Base-by-base conservation (phyloP, 768 basidiomycete species). In the Zangia roseola region DNA sequence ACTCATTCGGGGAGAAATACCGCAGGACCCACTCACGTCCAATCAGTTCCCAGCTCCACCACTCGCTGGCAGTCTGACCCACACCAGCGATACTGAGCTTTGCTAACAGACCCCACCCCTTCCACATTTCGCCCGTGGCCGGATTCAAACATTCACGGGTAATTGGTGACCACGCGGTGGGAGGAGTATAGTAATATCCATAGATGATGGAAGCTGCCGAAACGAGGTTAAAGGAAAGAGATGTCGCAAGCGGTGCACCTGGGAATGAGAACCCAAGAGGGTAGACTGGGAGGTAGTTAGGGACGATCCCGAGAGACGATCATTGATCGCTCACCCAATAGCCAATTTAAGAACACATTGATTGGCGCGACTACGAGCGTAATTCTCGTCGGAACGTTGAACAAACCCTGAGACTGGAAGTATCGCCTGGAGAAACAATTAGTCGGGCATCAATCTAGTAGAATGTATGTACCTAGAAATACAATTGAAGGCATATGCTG, bases 11-110 rank as follows among this genome's bases (percentile, higher is more conserved):
- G 14, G 40, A 17, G 39, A 16, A 30, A 37, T 0, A 14, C 1
- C 10, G 10, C 24, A 38, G 19, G 31, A 19, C n/a, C 30, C 6
- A 58, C 66, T 56, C 47, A 68, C 66, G 71, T 20, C 84, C 85
- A 26, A 88, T 69, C 6, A 92, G 77, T 69, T 97, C 94, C 95
- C 95, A 95, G 33, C 88, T 86, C 93, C 94, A 97, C 95, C 94
- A 98, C 68, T 97, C 95, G 4, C 82, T 84, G 1, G 90, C 91
- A 4, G 82, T 86, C 65, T 93, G 91, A 1, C 83, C 47, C 19
- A 91, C 82, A 10, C 95, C 94, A 10, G 89, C 88, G 4, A 94
- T 58, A 0, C 94, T 91, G 0, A 98, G 75, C 36, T 79, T 81
- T 6, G 86, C 73, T 35, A 97, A 66, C 8, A 88, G 68, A 1